Evolutionary conservation across 768 basidiomycete genomes (phyloP), one percentile per base, ranked within the genome.

Genomic region (Neoboletus magnificus): DNA sequence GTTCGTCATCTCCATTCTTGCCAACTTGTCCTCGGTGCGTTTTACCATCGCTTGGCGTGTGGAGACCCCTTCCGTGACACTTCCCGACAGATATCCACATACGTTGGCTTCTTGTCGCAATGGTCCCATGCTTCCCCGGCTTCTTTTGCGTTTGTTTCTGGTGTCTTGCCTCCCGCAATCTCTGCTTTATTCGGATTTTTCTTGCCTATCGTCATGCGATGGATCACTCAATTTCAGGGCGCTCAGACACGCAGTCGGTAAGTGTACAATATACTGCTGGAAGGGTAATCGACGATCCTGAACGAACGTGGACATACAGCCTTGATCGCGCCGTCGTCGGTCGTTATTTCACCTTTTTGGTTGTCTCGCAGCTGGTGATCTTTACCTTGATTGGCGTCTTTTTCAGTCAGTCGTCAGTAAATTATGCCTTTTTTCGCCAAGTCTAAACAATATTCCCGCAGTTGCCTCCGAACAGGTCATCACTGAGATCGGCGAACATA

Each of bases 351-450:
- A 79, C 89, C 1, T 98, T 99, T 81, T 78, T 98, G 71, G 85
- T 98, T 55, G 87, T 97, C 72, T 91, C 89, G 48, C 94, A 98
- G 68, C 74, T 99, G 64, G 78, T 99, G 58, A 85, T 98, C 73
- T 99, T 98, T 78, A 96, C 92, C 16, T 72, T 96, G 55, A 86
- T 98, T 57, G 91, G 92, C 62, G 94, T 95, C 46, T 78, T 86
- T 54, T 94, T 93, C 76, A 86, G 90, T 91, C 54, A 62, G 86
- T 77, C n/a, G 29, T 47, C 11, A 11, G 2, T 36, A 10, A 39
- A 50, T 13, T 42, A 23, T 51, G 23, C 25, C 44, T n/a, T 7
- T 1, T 15, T 37, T 47, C 1, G 5, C 1, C 13, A 44, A 46
- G 10, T 27, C 42, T 52, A n/a, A 55, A 6, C 35, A 12, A 3